These are phyloP conservation scores for Prunella vulgaris DNA, from an alignment of 257 asterid species.

Conservation along the genomic window DNA sequence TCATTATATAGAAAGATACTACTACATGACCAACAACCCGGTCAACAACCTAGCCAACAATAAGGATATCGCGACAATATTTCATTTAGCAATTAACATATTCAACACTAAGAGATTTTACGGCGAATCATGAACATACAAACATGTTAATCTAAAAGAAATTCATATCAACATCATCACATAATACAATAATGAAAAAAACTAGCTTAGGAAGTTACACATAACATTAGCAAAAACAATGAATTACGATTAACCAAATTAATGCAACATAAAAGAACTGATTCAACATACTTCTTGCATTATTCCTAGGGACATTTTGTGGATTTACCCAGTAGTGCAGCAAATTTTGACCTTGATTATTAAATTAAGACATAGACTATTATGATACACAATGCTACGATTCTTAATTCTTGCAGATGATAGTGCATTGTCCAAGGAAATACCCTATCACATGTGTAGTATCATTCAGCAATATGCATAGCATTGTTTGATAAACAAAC, in stretches of 20 bases:
- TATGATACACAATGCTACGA: background rate
- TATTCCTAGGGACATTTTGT: background rate
- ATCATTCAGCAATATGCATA: background rate
- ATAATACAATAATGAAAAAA: too few relatives aligned
- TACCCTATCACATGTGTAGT: background rate
- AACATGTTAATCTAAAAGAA: background rate
- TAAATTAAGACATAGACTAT: background rate
- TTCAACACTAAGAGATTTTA: background rate
- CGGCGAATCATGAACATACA: background rate
- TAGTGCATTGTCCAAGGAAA: background rate
- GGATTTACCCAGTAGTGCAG: background rate
- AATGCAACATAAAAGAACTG: background rate
- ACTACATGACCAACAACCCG: too few relatives aligned
- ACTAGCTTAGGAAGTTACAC: background rate
- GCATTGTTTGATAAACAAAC: background rate
- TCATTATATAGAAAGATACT: too few relatives aligned
- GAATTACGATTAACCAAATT: background rate
- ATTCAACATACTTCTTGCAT: background rate
- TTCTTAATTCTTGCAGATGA: background rate
- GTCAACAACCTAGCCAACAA: too few relatives aligned
- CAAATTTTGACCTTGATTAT: background rate
- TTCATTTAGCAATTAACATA: background rate
- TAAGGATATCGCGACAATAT: too few relatives aligned
- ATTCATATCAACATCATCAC: background rate
- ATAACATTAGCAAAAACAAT: background rate